phyloP scores from a whole-genome alignment of 2,329 filamentous ascomycete species.

The Bertia moriformis region DNA sequence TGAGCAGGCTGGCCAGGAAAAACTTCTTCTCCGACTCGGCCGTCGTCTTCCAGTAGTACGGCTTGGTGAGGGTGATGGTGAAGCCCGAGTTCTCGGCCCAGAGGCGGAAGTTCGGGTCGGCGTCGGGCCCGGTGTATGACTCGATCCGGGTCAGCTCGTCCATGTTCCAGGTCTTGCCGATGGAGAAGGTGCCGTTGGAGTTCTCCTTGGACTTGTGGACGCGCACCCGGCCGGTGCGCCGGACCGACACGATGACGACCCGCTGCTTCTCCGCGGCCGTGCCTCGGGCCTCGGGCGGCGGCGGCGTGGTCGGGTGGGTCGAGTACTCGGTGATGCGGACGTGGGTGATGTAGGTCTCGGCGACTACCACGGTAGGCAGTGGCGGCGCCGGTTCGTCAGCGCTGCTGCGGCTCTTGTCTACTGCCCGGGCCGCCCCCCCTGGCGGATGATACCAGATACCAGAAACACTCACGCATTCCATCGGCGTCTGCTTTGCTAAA shows the following conservation, averaged over 20 bases:
- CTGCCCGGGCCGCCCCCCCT: slow-evolving; percentile 3
- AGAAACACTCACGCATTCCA: slow-evolving; percentile 64
- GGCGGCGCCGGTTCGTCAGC: slow-evolving; percentile 2
- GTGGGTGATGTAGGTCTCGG: slow-evolving; percentile 96
- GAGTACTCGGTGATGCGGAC: slow-evolving; percentile 82
- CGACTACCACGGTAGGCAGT: slow-evolving; percentile 29
- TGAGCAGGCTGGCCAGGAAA: slow-evolving; percentile 89
- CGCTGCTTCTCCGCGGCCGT: slow-evolving; percentile 70
- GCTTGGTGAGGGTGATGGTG: slow-evolving; percentile 74
- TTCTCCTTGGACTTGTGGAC: slow-evolving; percentile 98
- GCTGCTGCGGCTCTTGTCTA: slow-evolving; percentile 4
- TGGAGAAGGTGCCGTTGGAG: slow-evolving; percentile 81
- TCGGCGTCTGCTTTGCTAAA: slow-evolving; percentile 81
- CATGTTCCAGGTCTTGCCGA: slow-evolving; percentile 95
- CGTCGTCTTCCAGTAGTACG: slow-evolving; percentile 92
- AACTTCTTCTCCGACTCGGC: slow-evolving; percentile 96
- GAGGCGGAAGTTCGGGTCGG: slow-evolving; percentile 44
- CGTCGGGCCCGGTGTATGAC: slow-evolving; percentile 54
- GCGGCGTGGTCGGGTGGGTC: slow-evolving; percentile 66
- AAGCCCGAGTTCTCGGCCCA: slow-evolving; percentile 81
- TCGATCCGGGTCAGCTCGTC: slow-evolving; percentile 77
- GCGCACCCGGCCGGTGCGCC: slow-evolving; percentile 80
- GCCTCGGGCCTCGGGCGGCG: slow-evolving; percentile 61
- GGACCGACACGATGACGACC: slow-evolving; percentile 83
- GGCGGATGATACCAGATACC: slow-evolving; percentile 6